phyloP scores from a whole-genome alignment of 2,329 filamentous ascomycete genomes.

The Fusarium sp. region DNA sequence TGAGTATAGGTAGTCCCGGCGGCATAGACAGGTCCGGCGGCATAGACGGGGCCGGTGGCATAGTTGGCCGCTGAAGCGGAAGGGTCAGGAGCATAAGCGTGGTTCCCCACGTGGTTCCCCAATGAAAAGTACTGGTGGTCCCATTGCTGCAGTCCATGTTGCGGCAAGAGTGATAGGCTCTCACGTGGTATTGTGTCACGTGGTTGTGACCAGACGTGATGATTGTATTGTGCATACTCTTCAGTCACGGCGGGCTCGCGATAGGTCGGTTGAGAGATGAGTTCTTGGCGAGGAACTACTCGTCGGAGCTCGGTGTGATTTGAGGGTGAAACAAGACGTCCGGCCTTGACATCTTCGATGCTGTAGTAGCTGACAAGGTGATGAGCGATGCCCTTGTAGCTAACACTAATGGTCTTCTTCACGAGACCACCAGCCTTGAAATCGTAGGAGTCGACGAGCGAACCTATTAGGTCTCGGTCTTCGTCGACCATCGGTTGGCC shows the following conservation, averaged over 20 bases:
- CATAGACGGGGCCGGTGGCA: background rate
- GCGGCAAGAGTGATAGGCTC: background rate
- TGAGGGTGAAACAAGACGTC: conserved; percentile 68
- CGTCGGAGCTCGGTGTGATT: conserved; percentile 53
- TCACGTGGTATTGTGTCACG: background rate
- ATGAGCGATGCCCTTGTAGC: conserved; percentile 78
- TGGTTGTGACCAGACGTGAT: background rate
- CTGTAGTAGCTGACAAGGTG: conserved; percentile 92
- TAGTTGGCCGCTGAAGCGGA: background rate
- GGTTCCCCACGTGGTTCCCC: background rate
- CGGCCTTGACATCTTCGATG: conserved; percentile 78
- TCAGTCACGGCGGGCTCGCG: background rate
- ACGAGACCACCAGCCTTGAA: conserved; percentile 86
- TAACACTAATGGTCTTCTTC: conserved; percentile 93
- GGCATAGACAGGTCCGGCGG: background rate
- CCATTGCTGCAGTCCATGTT: background rate
- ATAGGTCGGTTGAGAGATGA: background rate
- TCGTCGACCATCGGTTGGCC: conserved; percentile 41
- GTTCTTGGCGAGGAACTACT: background rate
- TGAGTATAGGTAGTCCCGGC: background rate
- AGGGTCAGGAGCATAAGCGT: background rate
- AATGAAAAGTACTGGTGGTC: background rate
- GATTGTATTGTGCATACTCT: background rate
- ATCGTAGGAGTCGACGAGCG: conserved; percentile 87
- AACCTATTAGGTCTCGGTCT: conserved; percentile 73